Base-by-base conservation (phyloP, 352 stramenopile genomes). In the Pythium periplocum region DNA sequence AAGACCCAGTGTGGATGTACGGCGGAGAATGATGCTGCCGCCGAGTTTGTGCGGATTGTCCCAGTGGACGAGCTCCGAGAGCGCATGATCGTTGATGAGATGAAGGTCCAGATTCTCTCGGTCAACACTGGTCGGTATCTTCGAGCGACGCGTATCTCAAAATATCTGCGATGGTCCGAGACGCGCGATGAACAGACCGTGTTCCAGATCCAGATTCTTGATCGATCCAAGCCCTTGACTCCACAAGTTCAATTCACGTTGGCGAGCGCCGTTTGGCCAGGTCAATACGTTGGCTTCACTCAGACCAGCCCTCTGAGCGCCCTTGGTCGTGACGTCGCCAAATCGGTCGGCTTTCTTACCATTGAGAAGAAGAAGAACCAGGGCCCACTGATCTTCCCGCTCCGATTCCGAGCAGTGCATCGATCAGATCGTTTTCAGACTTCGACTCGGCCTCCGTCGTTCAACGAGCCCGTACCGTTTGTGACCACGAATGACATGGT, bases 291-390 rank as follows among this genome's bases (percentile, higher is more conserved):
- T 4, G 64, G 64, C 11, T 68, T 71, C 34, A 62, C 64, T 9
- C 55, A 64, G 45, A 55, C 53, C 2, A 43, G 38, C 34, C 64
- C 64, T 10, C 38, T 71, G 17, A 48, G 54, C 12, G 56, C 52
- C 2, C 17, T 26, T 26, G 45, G 56, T 26, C 55, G 61, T 2
- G 64, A 61, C 26, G 42, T 59, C 31, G 37, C 56, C 55, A 68
- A 65, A 26, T 49, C 64, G 2, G 54, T 71, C n/a, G 64, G 64
- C 10, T 68, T 68, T 44, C 51, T 71, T 4, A 71, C 64, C 7
- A 61, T 71, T 45, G 64, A 71, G 36, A 71, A 71, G 59, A 71
- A 71, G 59, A 71, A 71, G 37, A 30, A 62, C 39, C 58, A 68
- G 10, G 56, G 47, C 3, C 56, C 64, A 0, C 45, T 71, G 26